phyloP scores from a whole-genome alignment of 768 basidiomycete species.

The Tricholoma bakamatsutake region DNA sequence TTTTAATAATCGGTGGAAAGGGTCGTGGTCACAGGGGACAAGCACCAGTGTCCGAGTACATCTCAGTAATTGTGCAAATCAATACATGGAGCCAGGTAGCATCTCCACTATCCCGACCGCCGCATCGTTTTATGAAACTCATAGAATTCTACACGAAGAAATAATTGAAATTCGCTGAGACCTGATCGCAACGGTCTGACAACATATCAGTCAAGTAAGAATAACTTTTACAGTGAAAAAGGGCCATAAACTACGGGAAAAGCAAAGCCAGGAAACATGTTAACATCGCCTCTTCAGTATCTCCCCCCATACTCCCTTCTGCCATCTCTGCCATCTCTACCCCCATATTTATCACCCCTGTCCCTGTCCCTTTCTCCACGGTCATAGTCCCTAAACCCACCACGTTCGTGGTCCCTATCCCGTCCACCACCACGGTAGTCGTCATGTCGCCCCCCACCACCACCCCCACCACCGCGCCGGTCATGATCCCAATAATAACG shows the following conservation, averaged over 20 bases:
- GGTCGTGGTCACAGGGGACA: no score
- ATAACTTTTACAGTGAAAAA: neutral
- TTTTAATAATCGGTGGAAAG: no score
- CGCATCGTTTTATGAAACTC: no score
- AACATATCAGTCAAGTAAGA: neutral
- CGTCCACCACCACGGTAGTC: constrained; percentile 27
- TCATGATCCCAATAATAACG: constrained; percentile 72
- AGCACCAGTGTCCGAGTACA: no score
- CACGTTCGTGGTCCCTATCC: constrained; percentile 30
- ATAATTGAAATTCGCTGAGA: no score
- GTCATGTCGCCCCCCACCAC: constrained; percentile 39
- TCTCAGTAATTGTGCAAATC: no score
- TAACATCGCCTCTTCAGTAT: neutral
- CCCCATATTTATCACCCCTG: constrained; percentile 27
- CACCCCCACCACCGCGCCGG: constrained; percentile 43
- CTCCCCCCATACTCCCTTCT: constrained; percentile 18
- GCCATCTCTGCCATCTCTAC: constrained; percentile 21
- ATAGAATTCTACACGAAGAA: no score
- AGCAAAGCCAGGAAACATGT: neutral
- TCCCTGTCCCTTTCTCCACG: constrained; percentile 38
- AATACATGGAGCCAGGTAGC: no score
- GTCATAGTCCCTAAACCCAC: constrained; percentile 44
- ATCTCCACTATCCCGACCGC: no score
- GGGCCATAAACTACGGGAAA: neutral
- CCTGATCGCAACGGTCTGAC: no score